Percentiles rank a stretch among this genome's conserved stretches.
These are phyloP conservation scores for Quercus variabilis DNA, from an alignment of 306 rosid species.

Conservation along the genomic window DNA sequence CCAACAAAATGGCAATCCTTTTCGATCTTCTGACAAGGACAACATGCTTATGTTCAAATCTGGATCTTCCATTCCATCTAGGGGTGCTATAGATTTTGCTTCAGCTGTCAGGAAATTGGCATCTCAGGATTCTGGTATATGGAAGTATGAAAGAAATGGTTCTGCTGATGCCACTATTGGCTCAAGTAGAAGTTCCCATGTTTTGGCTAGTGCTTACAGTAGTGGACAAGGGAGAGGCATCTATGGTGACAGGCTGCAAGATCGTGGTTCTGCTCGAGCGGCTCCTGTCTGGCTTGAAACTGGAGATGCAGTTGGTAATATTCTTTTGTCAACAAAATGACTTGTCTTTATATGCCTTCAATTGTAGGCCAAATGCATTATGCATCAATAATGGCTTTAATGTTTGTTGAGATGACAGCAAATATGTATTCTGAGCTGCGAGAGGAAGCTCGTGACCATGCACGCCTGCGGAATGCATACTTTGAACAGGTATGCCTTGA, in stretches of 20 bases:
- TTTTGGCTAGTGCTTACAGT: slow-evolving; percentile 50
- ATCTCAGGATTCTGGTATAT: slow-evolving; percentile 82
- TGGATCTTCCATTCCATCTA: slow-evolving; percentile 58
- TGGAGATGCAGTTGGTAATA: slow-evolving; percentile 95
- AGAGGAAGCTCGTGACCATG: slow-evolving; percentile 99
- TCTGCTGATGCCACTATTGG: slow-evolving; percentile 71
- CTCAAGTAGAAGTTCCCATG: slow-evolving; percentile 77
- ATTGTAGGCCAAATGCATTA: slow-evolving; percentile 24
- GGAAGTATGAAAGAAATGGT: slow-evolving; percentile 82
- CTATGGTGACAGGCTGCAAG: slow-evolving; percentile 62
- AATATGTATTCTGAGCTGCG: slow-evolving; percentile 89
- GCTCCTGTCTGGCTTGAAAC: slow-evolving; percentile 98
- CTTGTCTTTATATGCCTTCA: slow-evolving; percentile 38
- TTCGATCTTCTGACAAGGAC: slow-evolving; percentile 65
- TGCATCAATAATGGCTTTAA: slow-evolving; percentile 40
- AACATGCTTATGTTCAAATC: slow-evolving; percentile 67
- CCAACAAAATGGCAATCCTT: slow-evolving; percentile 62
- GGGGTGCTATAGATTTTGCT: slow-evolving; percentile 84
- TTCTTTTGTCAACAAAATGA: slow-evolving; percentile 30
- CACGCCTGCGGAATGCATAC: slow-evolving; percentile 86
- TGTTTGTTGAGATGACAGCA: slow-evolving; percentile 67
- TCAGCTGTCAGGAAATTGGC: slow-evolving; percentile 93
- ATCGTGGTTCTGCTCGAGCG: slow-evolving; percentile 65
- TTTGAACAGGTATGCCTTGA: slow-evolving; percentile 82
- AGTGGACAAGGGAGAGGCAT: slow-evolving; percentile 66